A percentile compares a stretch with the other conserved stretches of the same genome.
These are phyloP conservation scores for Suzukiozyma palmioleophila DNA, from an alignment of 1,139 yeast species.

Conservation along the genomic window DNA sequence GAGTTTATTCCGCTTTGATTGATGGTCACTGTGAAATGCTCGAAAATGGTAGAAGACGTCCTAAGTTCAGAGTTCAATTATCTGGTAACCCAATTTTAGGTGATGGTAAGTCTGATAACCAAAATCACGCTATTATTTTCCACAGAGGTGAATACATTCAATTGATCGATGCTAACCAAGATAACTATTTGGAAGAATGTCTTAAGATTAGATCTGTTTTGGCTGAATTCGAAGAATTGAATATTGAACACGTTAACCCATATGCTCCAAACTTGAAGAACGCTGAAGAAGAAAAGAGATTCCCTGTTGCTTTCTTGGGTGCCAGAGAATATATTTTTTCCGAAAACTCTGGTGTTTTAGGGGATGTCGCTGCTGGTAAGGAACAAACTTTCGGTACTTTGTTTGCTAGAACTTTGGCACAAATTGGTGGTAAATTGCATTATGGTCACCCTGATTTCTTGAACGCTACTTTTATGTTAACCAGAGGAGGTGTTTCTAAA, in stretches of 20 bases:
- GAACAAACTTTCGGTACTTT: constrained; percentile 99
- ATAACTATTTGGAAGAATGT: constrained; percentile 97
- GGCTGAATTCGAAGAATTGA: constrained; percentile 96
- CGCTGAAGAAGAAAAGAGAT: constrained; percentile 36
- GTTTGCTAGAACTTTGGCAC: constrained; percentile 96
- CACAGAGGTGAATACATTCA: constrained; percentile 99
- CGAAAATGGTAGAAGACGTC: constrained; percentile 98
- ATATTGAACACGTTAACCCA: constrained; percentile 79
- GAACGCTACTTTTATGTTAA: constrained; percentile 89
- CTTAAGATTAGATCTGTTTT: constrained; percentile 93
- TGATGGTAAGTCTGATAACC: constrained; percentile 99
- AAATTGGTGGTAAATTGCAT: constrained; percentile 98
- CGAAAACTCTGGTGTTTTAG: constrained; percentile 96
- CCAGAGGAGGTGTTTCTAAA: constrained; percentile 99
- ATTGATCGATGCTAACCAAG: constrained; percentile 98
- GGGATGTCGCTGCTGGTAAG: constrained; percentile 99
- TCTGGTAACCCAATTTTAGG: constrained; percentile 99
- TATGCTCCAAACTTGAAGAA: constrained; percentile 59
- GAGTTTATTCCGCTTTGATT: constrained; percentile 92
- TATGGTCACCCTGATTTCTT: constrained; percentile 99
- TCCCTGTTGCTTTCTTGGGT: constrained; percentile 98
- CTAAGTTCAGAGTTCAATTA: constrained; percentile 93
- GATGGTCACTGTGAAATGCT: constrained; percentile 98
- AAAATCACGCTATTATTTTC: constrained; percentile 93
- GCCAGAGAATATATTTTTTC: constrained; percentile 99